Base-by-base conservation (phyloP, 768 basidiomycete genomes). In the Phallus indusiatus region DNA sequence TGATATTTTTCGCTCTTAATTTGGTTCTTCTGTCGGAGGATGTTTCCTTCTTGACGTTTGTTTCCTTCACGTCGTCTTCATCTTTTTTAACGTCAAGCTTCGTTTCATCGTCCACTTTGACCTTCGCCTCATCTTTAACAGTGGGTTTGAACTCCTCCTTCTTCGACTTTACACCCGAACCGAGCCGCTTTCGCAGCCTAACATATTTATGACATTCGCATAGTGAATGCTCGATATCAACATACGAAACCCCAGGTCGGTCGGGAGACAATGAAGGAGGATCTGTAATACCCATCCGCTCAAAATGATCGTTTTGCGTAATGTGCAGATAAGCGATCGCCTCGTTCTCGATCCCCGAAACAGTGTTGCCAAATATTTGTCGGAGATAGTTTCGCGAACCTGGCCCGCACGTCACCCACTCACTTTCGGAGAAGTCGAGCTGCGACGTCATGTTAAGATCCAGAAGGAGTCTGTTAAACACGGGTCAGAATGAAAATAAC, bases 181-280 rank as follows among this genome's bases (percentile, higher is more conserved):
- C 10, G 7, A 21, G 16, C 10, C n/a, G 53, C 10, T 54, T 20
- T 16, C 37, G 34, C 17, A 47, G 17, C 34, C 36, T 22, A 20
- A 24, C 18, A 65, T 90, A 90, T 66, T 90, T 88, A 71, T 89
- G 86, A 49, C 85, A 75, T 67, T 91, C 89, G 71, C 89, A 91
- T 16, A 90, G 71, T 1, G 83, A 75, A 67, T 91, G 89, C 72
- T 91, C 89, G 55, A 90, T 73, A 67, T 91, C 89, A 37, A 82
- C 80, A 63, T 78, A 76, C 75, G 86, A 81, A 12, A 66, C 66
- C 0, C 60, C 61, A 2, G 63, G 55, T 12, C 61, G 55, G 17
- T 57, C 63, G 10, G 48, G 28, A 22, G 37, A 33, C 24, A 72
- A 62, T 47, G 64, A 57, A 35, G 72, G 73, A 24, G 63, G 60